Evolutionary conservation across 352 stramenopile genomes (phyloP), one percentile per base, ranked within the genome.

Genomic region (Pythium monospermum): DNA sequence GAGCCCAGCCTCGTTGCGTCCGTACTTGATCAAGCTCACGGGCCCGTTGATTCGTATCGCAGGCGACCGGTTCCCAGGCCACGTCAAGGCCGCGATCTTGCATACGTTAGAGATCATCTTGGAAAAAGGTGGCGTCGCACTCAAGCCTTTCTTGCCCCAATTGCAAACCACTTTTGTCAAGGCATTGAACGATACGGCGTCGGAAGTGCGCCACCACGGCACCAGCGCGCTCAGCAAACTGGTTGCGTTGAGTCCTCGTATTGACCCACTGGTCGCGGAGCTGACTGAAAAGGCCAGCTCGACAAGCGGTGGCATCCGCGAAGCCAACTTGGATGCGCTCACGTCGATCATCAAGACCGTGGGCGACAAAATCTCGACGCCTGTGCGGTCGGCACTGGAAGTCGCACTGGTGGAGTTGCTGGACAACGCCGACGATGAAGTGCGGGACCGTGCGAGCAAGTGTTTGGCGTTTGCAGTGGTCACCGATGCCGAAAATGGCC

Each of bases 121-220:
- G 28, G 76, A 73, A 28, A 99, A 99, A 73, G 96, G 95, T 48
- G 96, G 96, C 28, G 83, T 95, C 16, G 90, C 91, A 23, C 80
- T 99, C 15, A 97, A 98, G 70, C 95, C 97, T n/a, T 99, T 99
- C 70, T 75, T 99, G 49, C 97, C 98, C 21, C 98, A 99, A 76
- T 86, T 99, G 47, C 97, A 99, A 69, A 99, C 97, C 3, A 99
- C 96, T 3, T 99, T 99, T 62, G 91, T 99, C 38, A 99, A 99
- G 76, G 94, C 96, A 31, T 70, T 99, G n/a, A 97, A 97, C 58
- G 97, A 99, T 75, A 83, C 87, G n/a, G 93, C 80, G 11, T 87
- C 89, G 27, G 85, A 96, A 47, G 96, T 99, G 16, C 84, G 95
- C 32, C 59, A 80, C 16, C 84, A 90, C 61, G 95, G 94, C 32